Evolutionary conservation across 2,329 filamentous ascomycete species (phyloP).

Genomic region (Grosmannia clavigera): DNA sequence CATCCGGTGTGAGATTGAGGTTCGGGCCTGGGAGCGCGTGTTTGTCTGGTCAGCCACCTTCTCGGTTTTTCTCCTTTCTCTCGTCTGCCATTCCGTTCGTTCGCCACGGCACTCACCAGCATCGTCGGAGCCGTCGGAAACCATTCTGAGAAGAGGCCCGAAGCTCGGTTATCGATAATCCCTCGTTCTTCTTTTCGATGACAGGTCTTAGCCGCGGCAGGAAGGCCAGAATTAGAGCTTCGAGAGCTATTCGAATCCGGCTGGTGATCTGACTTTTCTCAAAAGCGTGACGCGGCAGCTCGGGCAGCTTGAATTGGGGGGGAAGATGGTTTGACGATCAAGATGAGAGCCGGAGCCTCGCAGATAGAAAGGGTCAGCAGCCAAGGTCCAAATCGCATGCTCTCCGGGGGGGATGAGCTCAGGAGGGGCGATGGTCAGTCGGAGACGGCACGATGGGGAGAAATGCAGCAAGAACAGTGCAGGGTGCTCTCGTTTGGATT

Average conservation of each 20-base stretch:
- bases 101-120: conserved; percentile 10
- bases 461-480: not conserved
- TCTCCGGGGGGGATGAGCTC: not conserved
- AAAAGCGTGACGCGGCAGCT: not conserved
- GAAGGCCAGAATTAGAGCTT: not conserved
- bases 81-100: not conserved
- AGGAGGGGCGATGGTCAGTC: not conserved
- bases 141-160: conserved; percentile 12
- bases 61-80: not conserved
- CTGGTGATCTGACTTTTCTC: not conserved
- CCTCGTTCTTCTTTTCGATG: not conserved
- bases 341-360: not conserved
- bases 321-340: not conserved
- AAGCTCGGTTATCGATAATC: not conserved
- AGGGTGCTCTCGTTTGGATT: not conserved
- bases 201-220: too few species aligned
- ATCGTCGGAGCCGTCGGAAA: conserved; percentile 18
- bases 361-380: not conserved
- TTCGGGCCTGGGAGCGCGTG: conserved; percentile 38
- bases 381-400: not conserved
- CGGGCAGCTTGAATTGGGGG: not conserved
- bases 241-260: not conserved
- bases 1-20: conserved; percentile 77
- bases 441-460: not conserved
- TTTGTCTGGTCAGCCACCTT: not conserved